Evolutionary conservation across 345 rosid genomes (phyloP), one percentile per base, ranked within the genome.

Genomic region (Acer yangbiense): DNA sequence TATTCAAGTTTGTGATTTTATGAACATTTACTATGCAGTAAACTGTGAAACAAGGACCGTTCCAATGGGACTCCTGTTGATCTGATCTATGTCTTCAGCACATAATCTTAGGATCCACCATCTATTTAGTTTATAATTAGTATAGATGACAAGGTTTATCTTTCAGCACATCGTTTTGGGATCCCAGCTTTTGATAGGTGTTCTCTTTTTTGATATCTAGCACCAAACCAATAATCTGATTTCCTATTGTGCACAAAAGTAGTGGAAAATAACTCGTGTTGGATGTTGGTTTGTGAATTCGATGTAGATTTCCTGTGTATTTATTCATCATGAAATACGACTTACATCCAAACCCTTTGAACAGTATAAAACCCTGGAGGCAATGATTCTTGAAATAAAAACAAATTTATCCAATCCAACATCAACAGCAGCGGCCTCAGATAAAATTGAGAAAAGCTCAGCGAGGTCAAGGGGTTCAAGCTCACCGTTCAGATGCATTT

Each of bases 401-500:
- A 69, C 86, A 67, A 89, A 90, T 80, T 65, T 82, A 72, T 78
- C 92, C 72, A 83, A 76, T 73, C 79, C 87, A 71, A 80, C 89
- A 61, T 83, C 90, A 52, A 80, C 78, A 6, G 82, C 82, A 61
- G 76, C 81, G 63, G 68, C 77, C 65, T 44, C 70, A 7, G 90
- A 93, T 32, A 91, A 76, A 86, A 79, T 78, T 73, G 95, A 90
- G 78, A 91, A 87, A 84, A 75, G 81, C 82, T 81, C 88, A 29
- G 61, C 68, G 25, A 89, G 91, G 81, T 80, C 86, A 69, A 89
- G 98, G 83, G 98, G 98, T 80, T 93, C 98, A 75, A 90, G 93
- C 80, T 95, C 98, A 44, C 98, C 98, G 35, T 93, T 95, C 83
- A 88, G 98, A 84, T 95, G 98, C 87, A 92, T 95, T 80, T 81